A percentile compares a stretch with the other conserved stretches of the same genome.
Conservation (phyloP, 805 yeast species). For the Phaffomyces opuntiae region DNA sequence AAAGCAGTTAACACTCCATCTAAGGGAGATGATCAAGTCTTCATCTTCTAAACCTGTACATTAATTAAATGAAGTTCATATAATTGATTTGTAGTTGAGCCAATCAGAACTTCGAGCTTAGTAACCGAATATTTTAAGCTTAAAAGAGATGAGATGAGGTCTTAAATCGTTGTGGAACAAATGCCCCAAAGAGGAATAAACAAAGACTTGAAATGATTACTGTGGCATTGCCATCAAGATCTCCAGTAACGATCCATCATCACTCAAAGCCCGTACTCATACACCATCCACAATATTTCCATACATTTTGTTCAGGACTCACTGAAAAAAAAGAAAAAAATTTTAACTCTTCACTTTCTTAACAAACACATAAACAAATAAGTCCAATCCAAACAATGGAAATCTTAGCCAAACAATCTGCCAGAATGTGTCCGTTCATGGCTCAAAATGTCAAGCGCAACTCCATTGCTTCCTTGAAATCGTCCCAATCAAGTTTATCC, state of each 20-base stretch:
- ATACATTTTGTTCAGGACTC: not conserved
- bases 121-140: conserved; percentile 1
- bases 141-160: not conserved
- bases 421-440: conserved; percentile 80
- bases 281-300: too few relatives aligned
- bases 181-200: not conserved
- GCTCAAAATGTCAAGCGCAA: conserved; percentile 41
- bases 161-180: not conserved
- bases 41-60: conserved; percentile 36
- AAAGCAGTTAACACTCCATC: conserved; percentile 36
- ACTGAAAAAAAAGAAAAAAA: not conserved
- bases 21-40: conserved; percentile 48
- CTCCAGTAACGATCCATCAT: not conserved
- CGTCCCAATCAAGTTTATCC: conserved; percentile 20
- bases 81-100: too few relatives aligned
- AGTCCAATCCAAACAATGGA: conserved; percentile 47
- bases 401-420: conserved; percentile 65
- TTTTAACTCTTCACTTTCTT: not conserved
- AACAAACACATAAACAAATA: not conserved
- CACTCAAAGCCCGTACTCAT: too few relatives aligned
- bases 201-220: not conserved
- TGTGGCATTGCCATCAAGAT: too few relatives aligned
- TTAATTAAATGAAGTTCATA: too few relatives aligned
- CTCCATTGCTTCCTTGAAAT: conserved; percentile 42
- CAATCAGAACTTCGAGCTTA: not conserved